Evolutionary conservation across 345 rosid genomes (phyloP).

Genomic region (Eucalyptus cloeziana): DNA sequence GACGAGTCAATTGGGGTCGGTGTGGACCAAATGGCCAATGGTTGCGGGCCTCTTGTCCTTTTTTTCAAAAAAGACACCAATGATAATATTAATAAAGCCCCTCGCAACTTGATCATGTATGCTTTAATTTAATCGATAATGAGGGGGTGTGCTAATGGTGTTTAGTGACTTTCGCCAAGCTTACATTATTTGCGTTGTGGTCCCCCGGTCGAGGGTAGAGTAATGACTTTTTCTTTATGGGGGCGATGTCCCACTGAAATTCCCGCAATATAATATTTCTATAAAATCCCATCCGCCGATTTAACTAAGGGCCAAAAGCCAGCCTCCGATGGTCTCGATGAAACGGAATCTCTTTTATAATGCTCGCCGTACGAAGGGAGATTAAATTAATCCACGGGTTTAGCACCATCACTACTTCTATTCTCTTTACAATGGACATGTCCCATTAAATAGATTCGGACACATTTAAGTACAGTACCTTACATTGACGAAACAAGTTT

Average conservation of each 20-base stretch:
- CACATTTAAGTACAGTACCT: not conserved
- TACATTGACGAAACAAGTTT: not conserved
- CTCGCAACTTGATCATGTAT: not conserved
- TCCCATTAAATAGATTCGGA: not conserved
- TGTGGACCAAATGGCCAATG: not conserved
- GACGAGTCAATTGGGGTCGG: not conserved
- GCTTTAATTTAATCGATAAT: not conserved
- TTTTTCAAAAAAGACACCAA: not conserved
- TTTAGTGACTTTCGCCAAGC: not conserved
- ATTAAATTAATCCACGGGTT: not conserved
- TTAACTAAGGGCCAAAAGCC: not conserved
- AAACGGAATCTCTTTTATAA: not conserved
- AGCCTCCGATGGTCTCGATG: not conserved
- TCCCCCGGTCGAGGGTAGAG: not conserved
- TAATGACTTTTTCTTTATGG: not conserved
- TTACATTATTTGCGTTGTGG: not conserved
- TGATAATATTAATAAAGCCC: not conserved
- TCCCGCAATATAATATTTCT: not conserved
- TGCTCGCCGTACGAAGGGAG: not conserved
- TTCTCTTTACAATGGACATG: not conserved
- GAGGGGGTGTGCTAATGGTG: not conserved
- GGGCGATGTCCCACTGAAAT: not conserved
- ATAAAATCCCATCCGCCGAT: not conserved
- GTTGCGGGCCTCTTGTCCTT: not conserved
- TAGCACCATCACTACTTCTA: not conserved